A percentile compares a stretch with the other conserved stretches of the same genome.
Evolutionary conservation across 306 rosid genomes (phyloP).

Genomic region (Cucurbita pepo): DNA sequence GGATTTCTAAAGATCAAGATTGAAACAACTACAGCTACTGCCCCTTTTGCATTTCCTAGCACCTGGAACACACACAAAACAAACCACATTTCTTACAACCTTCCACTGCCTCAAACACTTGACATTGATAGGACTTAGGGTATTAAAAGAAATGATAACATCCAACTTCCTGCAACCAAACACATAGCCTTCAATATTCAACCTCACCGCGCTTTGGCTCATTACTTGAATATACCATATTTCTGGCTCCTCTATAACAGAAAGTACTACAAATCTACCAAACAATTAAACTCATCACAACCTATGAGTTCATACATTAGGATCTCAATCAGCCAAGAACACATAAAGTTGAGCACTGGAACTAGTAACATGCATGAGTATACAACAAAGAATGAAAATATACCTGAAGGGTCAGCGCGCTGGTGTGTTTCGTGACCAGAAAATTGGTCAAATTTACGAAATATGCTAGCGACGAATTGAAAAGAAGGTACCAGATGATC

Average conservation of each 20-base stretch:
- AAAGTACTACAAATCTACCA: neutral
- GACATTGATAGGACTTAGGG: neutral
- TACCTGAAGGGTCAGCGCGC: constrained; percentile 16
- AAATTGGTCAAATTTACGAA: constrained; percentile 12
- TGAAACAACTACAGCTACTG: constrained; percentile 79
- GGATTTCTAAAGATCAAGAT: constrained; percentile 75
- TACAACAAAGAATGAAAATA: neutral
- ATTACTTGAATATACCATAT: neutral
- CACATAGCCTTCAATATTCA: neutral
- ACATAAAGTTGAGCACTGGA: neutral
- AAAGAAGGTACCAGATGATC: constrained; percentile 15
- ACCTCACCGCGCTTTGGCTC: too few relatives aligned
- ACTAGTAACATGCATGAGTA: neutral
- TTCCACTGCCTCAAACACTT: neutral
- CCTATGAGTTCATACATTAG: neutral
- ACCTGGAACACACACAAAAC: constrained; percentile 33
- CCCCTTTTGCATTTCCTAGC: constrained; percentile 88
- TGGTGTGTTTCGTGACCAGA: constrained; percentile 14
- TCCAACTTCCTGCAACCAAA: neutral
- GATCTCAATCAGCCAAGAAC: neutral
- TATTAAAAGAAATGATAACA: neutral
- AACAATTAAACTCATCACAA: neutral
- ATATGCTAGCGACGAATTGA: constrained; percentile 13
- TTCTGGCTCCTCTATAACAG: neutral
- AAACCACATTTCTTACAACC: neutral